phyloP scores from a whole-genome alignment of 345 rosid species.

The Orychophragmus violaceus region DNA sequence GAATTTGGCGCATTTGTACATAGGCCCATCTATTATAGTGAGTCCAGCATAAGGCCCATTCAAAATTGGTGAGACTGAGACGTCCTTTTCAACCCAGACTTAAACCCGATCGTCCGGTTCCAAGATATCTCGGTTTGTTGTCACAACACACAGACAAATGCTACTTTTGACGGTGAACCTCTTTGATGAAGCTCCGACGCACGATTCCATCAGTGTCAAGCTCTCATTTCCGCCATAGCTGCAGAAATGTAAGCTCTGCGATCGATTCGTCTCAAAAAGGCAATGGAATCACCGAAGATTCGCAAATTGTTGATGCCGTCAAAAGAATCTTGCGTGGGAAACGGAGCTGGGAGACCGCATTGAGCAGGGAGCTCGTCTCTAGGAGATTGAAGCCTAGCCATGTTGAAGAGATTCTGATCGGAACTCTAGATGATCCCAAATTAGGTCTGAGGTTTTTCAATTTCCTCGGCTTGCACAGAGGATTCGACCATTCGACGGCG shows the following conservation, averaged over 20 bases:
- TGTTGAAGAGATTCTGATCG: conserved; percentile 57
- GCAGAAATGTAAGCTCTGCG: conserved; percentile 25
- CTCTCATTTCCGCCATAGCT: conserved; percentile 10
- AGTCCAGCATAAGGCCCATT: background rate
- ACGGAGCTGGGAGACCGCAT: conserved; percentile 61
- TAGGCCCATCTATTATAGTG: background rate
- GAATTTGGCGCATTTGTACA: background rate
- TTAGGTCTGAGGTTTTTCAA: conserved; percentile 80
- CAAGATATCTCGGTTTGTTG: conserved; percentile 16
- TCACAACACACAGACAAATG: background rate
- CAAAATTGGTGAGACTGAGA: background rate
- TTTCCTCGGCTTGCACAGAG: conserved; percentile 75
- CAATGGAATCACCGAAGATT: conserved; percentile 33
- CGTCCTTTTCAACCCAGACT: background rate
- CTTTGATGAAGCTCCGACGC: conserved; percentile 38
- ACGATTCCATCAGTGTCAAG: conserved; percentile 11
- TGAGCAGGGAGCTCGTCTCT: conserved; percentile 38
- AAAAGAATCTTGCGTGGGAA: conserved; percentile 53
- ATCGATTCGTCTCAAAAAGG: conserved; percentile 15
- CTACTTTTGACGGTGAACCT: conserved; percentile 8
- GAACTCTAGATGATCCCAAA: conserved; percentile 61
- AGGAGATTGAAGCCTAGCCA: conserved; percentile 42
- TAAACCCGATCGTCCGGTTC: background rate
- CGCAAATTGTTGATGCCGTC: conserved; percentile 41
- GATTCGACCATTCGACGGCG: conserved; percentile 56